These are phyloP conservation scores for Mytilinidion resinicola DNA, from an alignment of 495 filamentous ascomycete genomes.

Conservation along the genomic window DNA sequence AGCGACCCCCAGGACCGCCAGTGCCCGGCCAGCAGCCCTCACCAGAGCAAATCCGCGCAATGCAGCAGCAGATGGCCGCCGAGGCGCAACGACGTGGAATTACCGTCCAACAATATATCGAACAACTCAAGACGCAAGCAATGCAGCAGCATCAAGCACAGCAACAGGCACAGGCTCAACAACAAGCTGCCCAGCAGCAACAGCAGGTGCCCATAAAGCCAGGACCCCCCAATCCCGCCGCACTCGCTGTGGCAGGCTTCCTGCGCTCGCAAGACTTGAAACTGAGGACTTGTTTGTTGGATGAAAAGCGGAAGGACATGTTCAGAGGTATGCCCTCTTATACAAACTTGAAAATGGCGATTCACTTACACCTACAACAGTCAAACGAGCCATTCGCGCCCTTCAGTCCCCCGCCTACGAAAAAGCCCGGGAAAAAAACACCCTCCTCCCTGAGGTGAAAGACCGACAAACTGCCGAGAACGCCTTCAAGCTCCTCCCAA, in stretches of 20 bases:
- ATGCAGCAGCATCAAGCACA: conserved; percentile 48
- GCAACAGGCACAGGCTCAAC: conserved; percentile 37
- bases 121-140: conserved; percentile 50
- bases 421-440: conserved; percentile 83
- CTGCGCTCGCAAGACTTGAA: conserved; percentile 81
- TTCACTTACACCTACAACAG: conserved; percentile 40
- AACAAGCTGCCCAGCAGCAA: conserved; percentile 40
- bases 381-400: conserved; percentile 94
- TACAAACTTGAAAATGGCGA: not conserved
- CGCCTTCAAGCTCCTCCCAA: conserved; percentile 87
- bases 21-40: conserved; percentile 58
- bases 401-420: conserved; percentile 82
- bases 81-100: conserved; percentile 60
- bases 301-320: conserved; percentile 97
- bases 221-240: conserved; percentile 77
- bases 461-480: conserved; percentile 83
- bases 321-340: conserved; percentile 63
- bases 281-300: conserved; percentile 82
- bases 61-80: conserved; percentile 76
- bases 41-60: conserved; percentile 74
- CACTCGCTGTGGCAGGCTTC: conserved; percentile 85
- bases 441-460: conserved; percentile 78
- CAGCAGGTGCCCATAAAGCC: conserved; percentile 56
- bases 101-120: conserved; percentile 57
- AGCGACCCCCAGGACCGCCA: conserved; percentile 10